Evolutionary conservation across 1,284 basidiomycete genomes (phyloP), one percentile per base, ranked within the genome.

Genomic region (Xerocomus cyaneibrunnescens): DNA sequence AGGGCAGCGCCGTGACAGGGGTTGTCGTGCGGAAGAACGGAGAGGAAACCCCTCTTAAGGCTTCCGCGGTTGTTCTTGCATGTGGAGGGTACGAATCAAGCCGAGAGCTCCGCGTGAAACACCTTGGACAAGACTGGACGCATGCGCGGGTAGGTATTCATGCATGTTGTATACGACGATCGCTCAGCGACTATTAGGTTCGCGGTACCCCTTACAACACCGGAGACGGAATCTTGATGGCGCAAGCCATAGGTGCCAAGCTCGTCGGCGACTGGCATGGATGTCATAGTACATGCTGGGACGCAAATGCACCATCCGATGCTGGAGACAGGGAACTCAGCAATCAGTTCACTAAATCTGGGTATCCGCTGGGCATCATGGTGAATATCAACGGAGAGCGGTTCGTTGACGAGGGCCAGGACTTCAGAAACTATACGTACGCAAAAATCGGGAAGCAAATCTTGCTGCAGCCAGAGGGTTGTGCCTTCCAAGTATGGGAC

Each of bases 221-320:
- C 3, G 85, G 85, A 14, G 85, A 87, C 53, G 81, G 81, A 0
- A 74, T 87, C 52, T 52, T 64, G 23, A 72, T 86, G 53, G 84
- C 81, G 0, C 61, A 66, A 17, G 64, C 70, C 9, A 57, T 80
- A 27, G 81, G 83, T n/a, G 83, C 80, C n/a, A 75, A 74, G 46
- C 68, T 79, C 30, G 65, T 68, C 0, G 84, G 83, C 4, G 82
- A 86, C 66, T 87, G 81, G 77, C 62, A 60, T 38, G 78, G 81
- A 16, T 87, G 84, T 58, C 85, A 87, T 57, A 83, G 81, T 52
- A 86, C 84, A 5, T 80, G 78, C 59, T 87, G 85, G 85, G 85
- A 86, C 58, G 82, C 81, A n/a, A 74, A 84, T 58, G 80, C 83
- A 1, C 69, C 75, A 3, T 52, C 66, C 17, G 69, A 81, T 40